phyloP scores from a whole-genome alignment of 176 grass and related monocot species.

The Lolium rigidum region DNA sequence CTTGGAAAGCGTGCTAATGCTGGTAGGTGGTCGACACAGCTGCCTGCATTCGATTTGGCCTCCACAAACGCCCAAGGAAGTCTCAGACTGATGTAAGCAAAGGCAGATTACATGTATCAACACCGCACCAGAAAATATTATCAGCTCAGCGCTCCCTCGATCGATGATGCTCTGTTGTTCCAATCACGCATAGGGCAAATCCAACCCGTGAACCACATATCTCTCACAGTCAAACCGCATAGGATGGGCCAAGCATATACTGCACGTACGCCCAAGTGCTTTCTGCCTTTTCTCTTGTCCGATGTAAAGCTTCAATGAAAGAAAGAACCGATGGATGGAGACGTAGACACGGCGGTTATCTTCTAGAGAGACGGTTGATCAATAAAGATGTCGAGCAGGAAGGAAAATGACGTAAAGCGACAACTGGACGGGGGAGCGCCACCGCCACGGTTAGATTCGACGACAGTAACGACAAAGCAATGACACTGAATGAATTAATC shows the following conservation, averaged over 20 bases:
- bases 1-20: neutral
- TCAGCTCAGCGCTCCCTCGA: neutral
- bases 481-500: neutral
- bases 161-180: neutral
- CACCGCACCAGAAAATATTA: neutral
- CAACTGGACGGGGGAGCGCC: neutral
- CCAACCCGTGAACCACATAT: neutral
- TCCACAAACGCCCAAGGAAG: neutral
- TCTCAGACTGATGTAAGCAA: neutral
- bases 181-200: neutral
- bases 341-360: neutral
- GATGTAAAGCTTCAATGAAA: too few relatives aligned
- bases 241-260: conserved; percentile 6
- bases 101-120: neutral
- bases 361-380: conserved; percentile 18
- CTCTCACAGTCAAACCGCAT: neutral
- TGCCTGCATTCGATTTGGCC: conserved; percentile 16
- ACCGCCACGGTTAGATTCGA: neutral
- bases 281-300: neutral
- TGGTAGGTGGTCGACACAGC: conserved; percentile 25
- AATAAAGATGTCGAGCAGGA: neutral
- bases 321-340: neutral
- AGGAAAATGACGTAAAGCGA: conserved; percentile 24
- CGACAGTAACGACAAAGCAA: neutral
- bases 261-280: neutral